Base-by-base conservation (phyloP, 1,284 basidiomycete genomes). In the Sporisorium iseilematis-ciliati region DNA sequence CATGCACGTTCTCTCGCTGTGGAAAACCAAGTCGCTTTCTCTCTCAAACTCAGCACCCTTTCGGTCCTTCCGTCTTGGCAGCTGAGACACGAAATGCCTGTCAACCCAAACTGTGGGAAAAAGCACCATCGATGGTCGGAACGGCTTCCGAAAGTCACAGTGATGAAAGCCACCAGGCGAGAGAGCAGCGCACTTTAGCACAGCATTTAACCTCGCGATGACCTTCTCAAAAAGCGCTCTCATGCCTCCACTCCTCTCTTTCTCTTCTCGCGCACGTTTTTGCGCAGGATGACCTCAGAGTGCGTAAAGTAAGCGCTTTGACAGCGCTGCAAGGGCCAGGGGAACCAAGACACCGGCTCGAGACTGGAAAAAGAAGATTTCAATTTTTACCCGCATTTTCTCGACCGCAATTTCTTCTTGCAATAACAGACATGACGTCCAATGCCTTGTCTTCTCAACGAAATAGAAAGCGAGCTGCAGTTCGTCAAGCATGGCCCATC, bases 241-340 rank as follows among this genome's bases (percentile, higher is more conserved):
- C 50, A 43, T 48, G 65, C 65, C 58, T 67, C 54, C 58, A 59
- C 64, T 38, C 23, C 42, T 51, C 26, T 29, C 29, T n/a, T n/a
- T 29, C 29, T 14, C 48, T 29, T 35, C 42, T 18, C n/a, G 64
- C 20, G 52, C 59, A 57, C 65, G 51, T 57, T 58, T 57, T 14
- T 14, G 51, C 25, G 43, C 48, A 25, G 45, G 35, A 69, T 69
- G 60, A 69, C 66, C 57, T 69, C 60, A 69, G 21, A 35, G 60
- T 63, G 60, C 66, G 48, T 56, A 45, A 25, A 23, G 45, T 16
- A 26, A 18, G 23, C 46, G 25, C 18, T 8, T 48, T 16, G 23
- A 46, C 23, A 26, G 42, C 14, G 7, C 7, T 33, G 33, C 43
- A 45, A 23, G 23, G 7, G 42, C 42, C 42, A 21, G 7, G 20